Conservation (phyloP, 1,284 basidiomycete genomes). For the Rhodotorula sp. region DNA sequence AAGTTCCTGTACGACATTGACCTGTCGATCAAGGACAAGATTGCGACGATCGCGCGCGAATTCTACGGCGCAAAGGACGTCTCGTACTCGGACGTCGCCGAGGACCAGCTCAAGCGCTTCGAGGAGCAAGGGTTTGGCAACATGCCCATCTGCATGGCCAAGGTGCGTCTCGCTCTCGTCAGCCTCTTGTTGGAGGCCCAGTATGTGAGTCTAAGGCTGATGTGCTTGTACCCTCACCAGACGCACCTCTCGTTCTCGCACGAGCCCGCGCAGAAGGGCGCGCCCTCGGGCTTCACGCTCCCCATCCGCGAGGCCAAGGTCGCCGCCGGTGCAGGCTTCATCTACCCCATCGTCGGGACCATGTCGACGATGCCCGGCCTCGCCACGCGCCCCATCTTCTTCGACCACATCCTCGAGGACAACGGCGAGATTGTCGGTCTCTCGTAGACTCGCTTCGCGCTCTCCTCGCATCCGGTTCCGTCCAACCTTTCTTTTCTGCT, state of each 20-base stretch:
- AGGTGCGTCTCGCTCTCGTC: conserved; percentile 49
- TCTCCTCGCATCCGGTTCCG: background rate
- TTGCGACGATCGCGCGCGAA: conserved; percentile 78
- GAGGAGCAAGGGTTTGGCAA: conserved; percentile 81
- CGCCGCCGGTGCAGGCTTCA: conserved; percentile 91
- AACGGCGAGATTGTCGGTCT: conserved; percentile 52
- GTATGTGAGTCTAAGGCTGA: background rate
- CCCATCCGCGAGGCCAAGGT: conserved; percentile 87
- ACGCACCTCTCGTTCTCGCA: conserved; percentile 96
- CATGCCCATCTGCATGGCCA: conserved; percentile 73
- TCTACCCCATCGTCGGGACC: conserved; percentile 73
- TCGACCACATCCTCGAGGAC: conserved; percentile 45
- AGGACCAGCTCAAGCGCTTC: conserved; percentile 86
- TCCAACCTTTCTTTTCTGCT: no score
- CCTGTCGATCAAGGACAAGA: conserved; percentile 81
- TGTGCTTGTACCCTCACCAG: conserved; percentile 37
- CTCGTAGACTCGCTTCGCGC: conserved; percentile 36
- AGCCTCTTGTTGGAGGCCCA: background rate
- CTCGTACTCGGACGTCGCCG: conserved; percentile 64
- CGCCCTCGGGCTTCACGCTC: conserved; percentile 85
- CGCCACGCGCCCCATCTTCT: conserved; percentile 60
- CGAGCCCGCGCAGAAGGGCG: conserved; percentile 86
- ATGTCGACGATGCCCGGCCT: conserved; percentile 99
- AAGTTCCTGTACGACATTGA: conserved; percentile 79
- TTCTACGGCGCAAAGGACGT: conserved; percentile 92